phyloP scores from a whole-genome alignment of 176 grass and related monocot species.

The Miscanthus lutarioriparius region DNA sequence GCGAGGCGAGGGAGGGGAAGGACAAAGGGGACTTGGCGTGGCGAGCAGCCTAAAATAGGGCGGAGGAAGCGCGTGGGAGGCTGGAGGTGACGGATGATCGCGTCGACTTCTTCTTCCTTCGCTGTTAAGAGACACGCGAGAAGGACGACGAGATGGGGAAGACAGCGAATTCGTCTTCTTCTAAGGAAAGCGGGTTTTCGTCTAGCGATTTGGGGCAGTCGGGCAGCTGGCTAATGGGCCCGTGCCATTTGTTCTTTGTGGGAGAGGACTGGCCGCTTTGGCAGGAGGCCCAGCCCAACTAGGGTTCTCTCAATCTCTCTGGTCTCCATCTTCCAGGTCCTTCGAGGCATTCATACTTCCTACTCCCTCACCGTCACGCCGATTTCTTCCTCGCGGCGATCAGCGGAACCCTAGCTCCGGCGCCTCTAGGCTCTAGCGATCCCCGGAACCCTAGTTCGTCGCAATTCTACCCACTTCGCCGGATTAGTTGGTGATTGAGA shows the following conservation, averaged over 20 bases:
- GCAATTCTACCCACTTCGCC: not conserved
- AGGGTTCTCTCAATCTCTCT: constrained; percentile 5
- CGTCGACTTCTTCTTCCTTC: too few relatives aligned
- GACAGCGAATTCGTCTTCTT: not conserved
- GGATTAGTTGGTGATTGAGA: not conserved
- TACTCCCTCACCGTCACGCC: not conserved
- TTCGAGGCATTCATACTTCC: not conserved
- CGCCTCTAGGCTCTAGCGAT: not conserved
- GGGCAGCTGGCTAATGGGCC: not conserved
- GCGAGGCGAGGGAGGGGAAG: not conserved
- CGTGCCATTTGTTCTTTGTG: not conserved
- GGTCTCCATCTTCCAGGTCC: not conserved
- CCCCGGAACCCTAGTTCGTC: not conserved
- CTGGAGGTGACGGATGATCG: not conserved
- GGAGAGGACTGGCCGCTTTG: not conserved
- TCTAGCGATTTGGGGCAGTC: not conserved
- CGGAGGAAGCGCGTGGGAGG: constrained; percentile 29
- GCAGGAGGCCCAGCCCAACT: constrained; percentile 33
- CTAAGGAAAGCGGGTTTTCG: not conserved
- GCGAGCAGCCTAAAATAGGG: constrained; percentile 18
- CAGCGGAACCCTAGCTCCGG: not conserved
- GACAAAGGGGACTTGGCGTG: not conserved
- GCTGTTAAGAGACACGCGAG: constrained; percentile 11
- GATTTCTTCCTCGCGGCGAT: not conserved
- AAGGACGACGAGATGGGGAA: not conserved